phyloP scores from a whole-genome alignment of 805 yeast species.

The Kodamaea sagamina region DNA sequence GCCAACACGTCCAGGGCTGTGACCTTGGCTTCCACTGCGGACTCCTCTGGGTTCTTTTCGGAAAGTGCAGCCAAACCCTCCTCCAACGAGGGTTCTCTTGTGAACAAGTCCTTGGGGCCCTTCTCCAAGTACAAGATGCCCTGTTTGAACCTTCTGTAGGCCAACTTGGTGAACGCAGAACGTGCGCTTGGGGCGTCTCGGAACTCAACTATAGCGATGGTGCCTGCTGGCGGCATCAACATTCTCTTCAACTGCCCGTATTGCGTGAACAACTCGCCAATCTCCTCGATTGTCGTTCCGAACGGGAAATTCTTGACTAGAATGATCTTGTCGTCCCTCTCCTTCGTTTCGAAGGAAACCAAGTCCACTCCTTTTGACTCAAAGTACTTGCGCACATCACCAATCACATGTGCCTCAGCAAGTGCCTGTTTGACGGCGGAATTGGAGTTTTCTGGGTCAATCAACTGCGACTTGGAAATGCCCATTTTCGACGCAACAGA shows the following conservation, averaged over 20 bases:
- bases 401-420: constrained; percentile 95
- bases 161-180: constrained; percentile 82
- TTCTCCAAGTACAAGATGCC: constrained; percentile 88
- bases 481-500: constrained; percentile 87
- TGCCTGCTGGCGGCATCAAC: constrained; percentile 94
- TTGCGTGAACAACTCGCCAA: constrained; percentile 77
- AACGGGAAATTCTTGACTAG: constrained; percentile 88
- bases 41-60: constrained; percentile 25
- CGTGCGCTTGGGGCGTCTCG: constrained; percentile 82
- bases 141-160: constrained; percentile 85
- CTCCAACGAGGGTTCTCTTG: constrained; percentile 50
- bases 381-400: constrained; percentile 85
- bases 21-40: constrained; percentile 48
- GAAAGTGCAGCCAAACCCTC: constrained; percentile 25
- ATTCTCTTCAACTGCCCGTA: constrained; percentile 79
- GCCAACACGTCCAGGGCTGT: constrained; percentile 49
- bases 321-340: constrained; percentile 77
- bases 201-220: constrained; percentile 91
- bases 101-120: constrained; percentile 84
- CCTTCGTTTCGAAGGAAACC: constrained; percentile 61
- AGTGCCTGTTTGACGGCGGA: constrained; percentile 96
- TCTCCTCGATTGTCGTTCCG: constrained; percentile 78
- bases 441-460: constrained; percentile 82
- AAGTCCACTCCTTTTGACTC: constrained; percentile 85
- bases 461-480: constrained; percentile 73